A percentile compares a stretch with the other conserved stretches of the same genome.
Evolutionary conservation across 148 eudicot species (phyloP).

Genomic region (Drosera capensis): DNA sequence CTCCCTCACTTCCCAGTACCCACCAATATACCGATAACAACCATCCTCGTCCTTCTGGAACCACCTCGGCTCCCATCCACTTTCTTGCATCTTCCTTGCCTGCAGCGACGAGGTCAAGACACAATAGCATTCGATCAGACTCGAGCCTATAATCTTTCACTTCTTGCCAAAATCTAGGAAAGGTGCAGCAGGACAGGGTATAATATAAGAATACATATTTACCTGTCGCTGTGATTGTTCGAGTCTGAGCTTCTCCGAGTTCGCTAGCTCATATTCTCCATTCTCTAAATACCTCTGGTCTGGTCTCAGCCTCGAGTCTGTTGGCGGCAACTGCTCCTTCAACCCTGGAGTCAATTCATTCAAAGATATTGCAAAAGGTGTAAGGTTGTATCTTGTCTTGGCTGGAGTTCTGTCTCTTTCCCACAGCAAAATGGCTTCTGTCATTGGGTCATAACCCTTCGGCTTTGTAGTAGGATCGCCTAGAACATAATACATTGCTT

Average conservation of each 20-base stretch:
- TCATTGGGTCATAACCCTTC: slow-evolving; percentile 97
- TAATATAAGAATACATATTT: background rate
- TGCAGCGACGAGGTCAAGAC: slow-evolving; percentile 9
- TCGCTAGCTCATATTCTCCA: slow-evolving; percentile 88
- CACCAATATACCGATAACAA: slow-evolving; percentile 62
- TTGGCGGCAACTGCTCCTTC: slow-evolving; percentile 69
- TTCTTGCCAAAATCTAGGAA: too few relatives aligned
- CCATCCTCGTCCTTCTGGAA: slow-evolving; percentile 77
- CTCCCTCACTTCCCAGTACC: slow-evolving; percentile 90
- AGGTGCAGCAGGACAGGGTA: too few relatives aligned
- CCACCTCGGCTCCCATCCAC: slow-evolving; percentile 97
- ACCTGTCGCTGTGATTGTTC: slow-evolving; percentile 95
- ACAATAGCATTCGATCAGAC: background rate
- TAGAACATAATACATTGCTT: slow-evolving; percentile 89
- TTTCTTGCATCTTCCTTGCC: slow-evolving; percentile 92
- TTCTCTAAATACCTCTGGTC: slow-evolving; percentile 94
- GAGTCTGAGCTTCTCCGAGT: slow-evolving; percentile 84
- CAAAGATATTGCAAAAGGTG: slow-evolving; percentile 88
- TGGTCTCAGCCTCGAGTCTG: slow-evolving; percentile 93
- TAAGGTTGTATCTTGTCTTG: slow-evolving; percentile 85
- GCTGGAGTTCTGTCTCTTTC: slow-evolving; percentile 70
- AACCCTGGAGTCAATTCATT: slow-evolving; percentile 79
- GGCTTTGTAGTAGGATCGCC: slow-evolving; percentile 85
- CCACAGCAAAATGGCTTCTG: slow-evolving; percentile 84
- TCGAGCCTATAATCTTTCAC: too few relatives aligned